Evolutionary conservation across 202 grass and related monocot genomes (phyloP).

Genomic region (Bolboschoenoplectus hybrid): DNA sequence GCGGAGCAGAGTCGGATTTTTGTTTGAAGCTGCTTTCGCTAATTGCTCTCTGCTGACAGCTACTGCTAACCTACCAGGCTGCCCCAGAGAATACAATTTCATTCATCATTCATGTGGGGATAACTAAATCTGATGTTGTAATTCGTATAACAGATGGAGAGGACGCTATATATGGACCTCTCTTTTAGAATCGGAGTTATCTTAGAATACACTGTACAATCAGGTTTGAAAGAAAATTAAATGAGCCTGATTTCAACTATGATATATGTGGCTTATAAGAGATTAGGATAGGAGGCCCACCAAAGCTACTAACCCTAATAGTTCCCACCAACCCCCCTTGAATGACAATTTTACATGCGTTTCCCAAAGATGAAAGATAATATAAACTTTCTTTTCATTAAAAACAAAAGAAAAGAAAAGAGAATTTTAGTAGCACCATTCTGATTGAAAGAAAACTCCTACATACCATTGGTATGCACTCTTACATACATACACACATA

Average conservation of each 20-base stretch:
- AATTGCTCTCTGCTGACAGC: background rate
- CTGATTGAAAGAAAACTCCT: too few species aligned
- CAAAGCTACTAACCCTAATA: background rate
- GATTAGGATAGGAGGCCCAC: background rate
- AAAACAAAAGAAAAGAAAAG: too few species aligned
- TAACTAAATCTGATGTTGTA: background rate
- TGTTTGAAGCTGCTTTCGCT: background rate
- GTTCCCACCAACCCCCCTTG: constrained; percentile 25
- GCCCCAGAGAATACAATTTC: background rate
- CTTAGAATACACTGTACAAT: constrained; percentile 2
- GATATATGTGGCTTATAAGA: background rate
- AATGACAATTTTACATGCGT: background rate
- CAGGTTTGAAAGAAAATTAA: background rate
- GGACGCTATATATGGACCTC: background rate
- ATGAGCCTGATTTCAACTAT: background rate
- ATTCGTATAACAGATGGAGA: background rate
- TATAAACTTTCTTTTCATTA: too few species aligned
- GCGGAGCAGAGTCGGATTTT: background rate
- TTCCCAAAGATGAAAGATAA: background rate
- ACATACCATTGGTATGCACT: too few species aligned
- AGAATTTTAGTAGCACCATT: too few species aligned
- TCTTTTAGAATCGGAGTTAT: background rate
- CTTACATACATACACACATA: too few species aligned
- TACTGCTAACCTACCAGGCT: constrained; percentile 5
- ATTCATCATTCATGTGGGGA: too few species aligned